Evolutionary conservation across 129 eudicot genomes (phyloP).

Genomic region (carrot (Daucus carota)): DH1_v3.0 NC_030381.2:41538501-41539000

Average conservation of each 20-base stretch:
- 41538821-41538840: not conserved
- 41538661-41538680: not conserved
- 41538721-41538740: not conserved
- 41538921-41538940: not conserved
- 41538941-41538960: not conserved
- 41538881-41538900: not conserved
- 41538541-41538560: not conserved
- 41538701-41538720: not conserved
- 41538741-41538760: not conserved
- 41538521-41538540: not conserved
- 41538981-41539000: constrained; percentile 96
- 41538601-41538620: not conserved
- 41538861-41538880: not conserved
- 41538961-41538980: constrained; percentile 57
- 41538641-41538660: not conserved
- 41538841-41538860: not conserved
- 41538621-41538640: not conserved
- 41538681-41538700: not conserved
- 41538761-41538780: not conserved
- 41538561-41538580: not conserved
- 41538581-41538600: not conserved
- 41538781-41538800: not conserved
- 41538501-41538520: not conserved
- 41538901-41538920: not conserved
- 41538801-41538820: not conserved